Conservation (phyloP, 768 basidiomycete genomes). For the Termitomyces sp. region DNA sequence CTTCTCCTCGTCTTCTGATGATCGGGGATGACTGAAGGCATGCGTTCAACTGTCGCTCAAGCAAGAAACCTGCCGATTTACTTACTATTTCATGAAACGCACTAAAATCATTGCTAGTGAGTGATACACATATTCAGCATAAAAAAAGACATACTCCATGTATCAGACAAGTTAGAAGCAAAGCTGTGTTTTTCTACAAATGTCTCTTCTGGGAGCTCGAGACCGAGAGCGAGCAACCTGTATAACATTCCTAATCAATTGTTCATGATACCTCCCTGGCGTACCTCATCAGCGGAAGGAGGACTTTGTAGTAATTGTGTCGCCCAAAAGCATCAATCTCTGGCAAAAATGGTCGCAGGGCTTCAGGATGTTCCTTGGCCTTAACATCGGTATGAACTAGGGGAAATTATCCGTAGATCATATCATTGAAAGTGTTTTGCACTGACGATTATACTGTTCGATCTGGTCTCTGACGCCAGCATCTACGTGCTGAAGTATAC, state of each 20-base stretch:
- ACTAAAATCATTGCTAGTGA: conserved; percentile 19
- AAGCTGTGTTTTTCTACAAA: conserved; percentile 36
- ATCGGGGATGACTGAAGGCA: conserved; percentile 31
- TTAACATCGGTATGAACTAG: conserved; percentile 30
- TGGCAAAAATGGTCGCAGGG: conserved; percentile 30
- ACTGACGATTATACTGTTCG: conserved; percentile 60
- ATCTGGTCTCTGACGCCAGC: conserved; percentile 59
- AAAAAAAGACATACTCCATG: background rate
- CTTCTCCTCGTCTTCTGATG: conserved; percentile 35
- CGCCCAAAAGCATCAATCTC: conserved; percentile 30
- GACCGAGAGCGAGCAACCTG: conserved; percentile 33
- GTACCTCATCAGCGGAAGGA: conserved; percentile 31
- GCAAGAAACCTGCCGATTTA: background rate
- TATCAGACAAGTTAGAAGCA: conserved; percentile 16
- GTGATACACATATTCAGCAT: background rate
- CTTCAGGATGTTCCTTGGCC: conserved; percentile 28
- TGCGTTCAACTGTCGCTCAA: background rate
- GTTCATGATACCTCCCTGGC: background rate
- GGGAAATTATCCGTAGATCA: background rate
- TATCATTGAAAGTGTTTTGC: background rate
- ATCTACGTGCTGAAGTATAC: conserved; percentile 44
- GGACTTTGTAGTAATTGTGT: conserved; percentile 32
- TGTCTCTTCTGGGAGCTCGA: conserved; percentile 42
- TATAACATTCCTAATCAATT: background rate
- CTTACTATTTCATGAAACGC: conserved; percentile 47